phyloP scores from a whole-genome alignment of 2,329 filamentous ascomycete species.

The Botrytis deweyae region DNA sequence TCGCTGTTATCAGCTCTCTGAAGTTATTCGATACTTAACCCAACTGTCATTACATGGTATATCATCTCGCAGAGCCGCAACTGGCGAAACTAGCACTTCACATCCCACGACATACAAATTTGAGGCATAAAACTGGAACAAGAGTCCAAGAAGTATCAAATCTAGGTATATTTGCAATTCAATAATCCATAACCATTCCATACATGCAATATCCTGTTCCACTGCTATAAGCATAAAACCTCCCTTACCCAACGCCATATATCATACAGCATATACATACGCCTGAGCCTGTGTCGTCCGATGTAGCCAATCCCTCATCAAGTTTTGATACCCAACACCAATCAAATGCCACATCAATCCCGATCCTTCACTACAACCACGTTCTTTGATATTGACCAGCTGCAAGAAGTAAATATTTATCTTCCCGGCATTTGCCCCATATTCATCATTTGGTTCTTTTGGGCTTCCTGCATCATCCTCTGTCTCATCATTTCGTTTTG shows the following conservation, averaged over 20 bases:
- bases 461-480: constrained; percentile 34
- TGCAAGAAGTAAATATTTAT: background rate
- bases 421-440: constrained; percentile 22
- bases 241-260: background rate
- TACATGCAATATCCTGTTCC: constrained; percentile 3
- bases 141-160: background rate
- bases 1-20: background rate
- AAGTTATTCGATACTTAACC: background rate
- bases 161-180: constrained; percentile 2
- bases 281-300: constrained; percentile 1
- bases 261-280: constrained; percentile 13
- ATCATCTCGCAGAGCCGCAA: background rate
- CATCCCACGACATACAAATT: background rate
- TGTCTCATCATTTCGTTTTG: constrained; percentile 35
- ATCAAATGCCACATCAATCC: background rate
- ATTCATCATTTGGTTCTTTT: constrained; percentile 26
- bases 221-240: background rate
- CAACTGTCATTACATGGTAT: background rate
- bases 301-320: constrained; percentile 3
- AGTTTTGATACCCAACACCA: constrained; percentile 18
- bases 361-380: background rate
- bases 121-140: background rate
- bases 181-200: background rate
- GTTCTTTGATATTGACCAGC: background rate
- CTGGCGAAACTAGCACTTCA: background rate